Evolutionary conservation across 192 early-diverging fungal genomes (phyloP).

Genomic region (Coemansia sp.): DNA sequence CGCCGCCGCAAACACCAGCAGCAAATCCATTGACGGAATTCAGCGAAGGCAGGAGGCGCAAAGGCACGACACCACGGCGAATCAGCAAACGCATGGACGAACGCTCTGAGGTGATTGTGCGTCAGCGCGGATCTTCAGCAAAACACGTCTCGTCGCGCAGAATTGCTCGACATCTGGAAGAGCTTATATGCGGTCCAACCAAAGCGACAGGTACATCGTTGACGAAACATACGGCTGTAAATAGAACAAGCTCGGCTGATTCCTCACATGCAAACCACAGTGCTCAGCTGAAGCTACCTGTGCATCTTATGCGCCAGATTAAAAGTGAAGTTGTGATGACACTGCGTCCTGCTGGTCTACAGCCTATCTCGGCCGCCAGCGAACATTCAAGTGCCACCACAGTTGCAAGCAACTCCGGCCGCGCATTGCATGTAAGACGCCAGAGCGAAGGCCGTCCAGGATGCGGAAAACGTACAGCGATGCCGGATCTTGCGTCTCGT

Average conservation of each 20-base stretch:
- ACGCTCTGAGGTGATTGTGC: conserved; percentile 50
- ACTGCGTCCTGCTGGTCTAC: conserved; percentile 7
- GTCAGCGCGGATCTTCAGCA: conserved; percentile 18
- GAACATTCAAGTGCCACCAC: not conserved
- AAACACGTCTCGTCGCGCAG: conserved; percentile 31
- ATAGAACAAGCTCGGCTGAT: not conserved
- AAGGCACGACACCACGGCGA: conserved; percentile 45
- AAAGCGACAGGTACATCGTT: not conserved
- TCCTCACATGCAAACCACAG: not conserved
- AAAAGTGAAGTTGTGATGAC: conserved; percentile 51
- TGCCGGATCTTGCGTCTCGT: not conserved
- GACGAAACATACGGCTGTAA: not conserved
- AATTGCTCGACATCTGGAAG: conserved; percentile 51
- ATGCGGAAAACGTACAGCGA: not conserved
- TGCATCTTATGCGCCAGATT: conserved; percentile 43
- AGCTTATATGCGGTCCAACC: conserved; percentile 30
- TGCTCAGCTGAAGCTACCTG: conserved; percentile 34
- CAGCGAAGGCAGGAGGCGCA: conserved; percentile 38
- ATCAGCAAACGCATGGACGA: conserved; percentile 20
- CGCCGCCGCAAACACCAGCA: conserved; percentile 6
- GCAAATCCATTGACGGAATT: not conserved
- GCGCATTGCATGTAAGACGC: not conserved
- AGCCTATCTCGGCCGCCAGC: not conserved
- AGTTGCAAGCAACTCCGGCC: not conserved
- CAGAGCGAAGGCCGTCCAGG: not conserved